Percentiles rank a stretch among this genome's conserved stretches.
phyloP scores from a whole-genome alignment of 495 filamentous ascomycete species.

The Massariosphaeria phaeospora region DNA sequence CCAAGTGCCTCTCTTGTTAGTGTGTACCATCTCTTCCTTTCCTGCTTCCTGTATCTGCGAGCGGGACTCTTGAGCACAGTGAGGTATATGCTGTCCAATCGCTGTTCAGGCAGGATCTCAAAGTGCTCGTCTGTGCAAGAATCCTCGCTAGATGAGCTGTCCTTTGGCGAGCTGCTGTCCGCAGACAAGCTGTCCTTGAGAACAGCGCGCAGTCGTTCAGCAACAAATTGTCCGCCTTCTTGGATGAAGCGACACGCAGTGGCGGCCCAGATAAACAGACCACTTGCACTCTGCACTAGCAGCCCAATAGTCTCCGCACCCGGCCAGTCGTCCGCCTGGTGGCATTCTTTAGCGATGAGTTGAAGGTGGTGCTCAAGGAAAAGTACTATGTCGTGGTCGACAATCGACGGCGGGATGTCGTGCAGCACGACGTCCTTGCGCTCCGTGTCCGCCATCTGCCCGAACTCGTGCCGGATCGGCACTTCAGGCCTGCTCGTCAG shows the following conservation, averaged over 20 bases:
- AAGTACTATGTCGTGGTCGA: slow-evolving; percentile 39
- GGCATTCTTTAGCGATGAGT: neutral
- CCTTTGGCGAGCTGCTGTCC: neutral
- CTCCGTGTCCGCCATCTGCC: slow-evolving; percentile 5
- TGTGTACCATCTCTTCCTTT: neutral
- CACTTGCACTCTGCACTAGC: slow-evolving; percentile 41
- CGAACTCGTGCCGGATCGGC: slow-evolving; percentile 31
- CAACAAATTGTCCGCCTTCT: slow-evolving; percentile 3
- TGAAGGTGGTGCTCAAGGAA: slow-evolving; percentile 33
- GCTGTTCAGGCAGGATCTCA: neutral
- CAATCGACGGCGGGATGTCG: slow-evolving; percentile 31
- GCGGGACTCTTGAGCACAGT: slow-evolving; percentile 3
- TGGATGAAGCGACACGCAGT: slow-evolving; percentile 30
- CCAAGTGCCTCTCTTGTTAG: slow-evolving; percentile 32
- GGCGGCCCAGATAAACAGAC: slow-evolving; percentile 35
- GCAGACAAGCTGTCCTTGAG: neutral
- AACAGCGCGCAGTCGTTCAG: slow-evolving; percentile 11
- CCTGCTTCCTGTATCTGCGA: neutral
- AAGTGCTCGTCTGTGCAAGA: neutral
- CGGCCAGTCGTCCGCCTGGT: slow-evolving; percentile 40
- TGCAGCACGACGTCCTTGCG: slow-evolving; percentile 36
- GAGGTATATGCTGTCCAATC: slow-evolving; percentile 2
- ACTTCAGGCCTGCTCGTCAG: slow-evolving; percentile 41
- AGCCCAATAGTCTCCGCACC: slow-evolving; percentile 30
- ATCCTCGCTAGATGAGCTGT: neutral